A percentile compares a stretch with the other conserved stretches of the same genome.
These are phyloP conservation scores for Colletotrichum lini DNA, from an alignment of 2,329 filamentous ascomycete species.

Conservation along the genomic window DNA sequence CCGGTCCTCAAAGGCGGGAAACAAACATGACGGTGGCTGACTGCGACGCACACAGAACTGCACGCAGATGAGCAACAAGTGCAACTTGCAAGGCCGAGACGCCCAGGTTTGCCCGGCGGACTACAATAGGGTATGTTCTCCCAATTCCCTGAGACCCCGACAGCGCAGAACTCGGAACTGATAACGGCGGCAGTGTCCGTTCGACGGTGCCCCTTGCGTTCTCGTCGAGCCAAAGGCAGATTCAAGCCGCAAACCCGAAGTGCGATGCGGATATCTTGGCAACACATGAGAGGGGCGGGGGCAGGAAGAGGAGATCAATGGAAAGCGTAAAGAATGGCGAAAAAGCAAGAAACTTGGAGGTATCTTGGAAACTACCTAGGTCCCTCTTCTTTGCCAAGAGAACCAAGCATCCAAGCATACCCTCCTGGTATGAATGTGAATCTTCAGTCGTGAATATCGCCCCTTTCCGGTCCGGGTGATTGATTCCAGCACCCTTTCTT, in stretches of 20 bases:
- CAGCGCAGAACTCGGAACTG: background rate
- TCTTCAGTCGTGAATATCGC: constrained; percentile 38
- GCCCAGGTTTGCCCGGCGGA: constrained; percentile 37
- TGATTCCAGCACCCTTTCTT: constrained; percentile 20
- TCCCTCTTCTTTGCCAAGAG: constrained; percentile 11
- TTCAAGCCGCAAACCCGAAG: constrained; percentile 32
- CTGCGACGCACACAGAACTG: constrained; percentile 13
- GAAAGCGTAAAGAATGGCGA: constrained; percentile 10
- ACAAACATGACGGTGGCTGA: background rate
- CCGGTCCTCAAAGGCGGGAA: background rate
- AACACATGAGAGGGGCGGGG: background rate
- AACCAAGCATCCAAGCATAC: constrained; percentile 28
- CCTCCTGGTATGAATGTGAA: constrained; percentile 39
- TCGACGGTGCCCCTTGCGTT: constrained; percentile 32
- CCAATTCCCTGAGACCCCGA: background rate
- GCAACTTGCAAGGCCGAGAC: constrained; percentile 24
- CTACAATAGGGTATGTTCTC: constrained; percentile 33
- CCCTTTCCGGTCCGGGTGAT: constrained; percentile 20
- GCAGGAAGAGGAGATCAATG: background rate
- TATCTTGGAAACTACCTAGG: constrained; percentile 36
- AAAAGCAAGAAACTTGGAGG: constrained; percentile 37
- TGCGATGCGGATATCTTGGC: constrained; percentile 36
- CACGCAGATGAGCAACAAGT: constrained; percentile 39
- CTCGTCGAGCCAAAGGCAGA: constrained; percentile 38
- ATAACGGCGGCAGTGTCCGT: constrained; percentile 32